Evolutionary conservation across 1,284 basidiomycete genomes (phyloP).

Genomic region (Naganishia sp.): DNA sequence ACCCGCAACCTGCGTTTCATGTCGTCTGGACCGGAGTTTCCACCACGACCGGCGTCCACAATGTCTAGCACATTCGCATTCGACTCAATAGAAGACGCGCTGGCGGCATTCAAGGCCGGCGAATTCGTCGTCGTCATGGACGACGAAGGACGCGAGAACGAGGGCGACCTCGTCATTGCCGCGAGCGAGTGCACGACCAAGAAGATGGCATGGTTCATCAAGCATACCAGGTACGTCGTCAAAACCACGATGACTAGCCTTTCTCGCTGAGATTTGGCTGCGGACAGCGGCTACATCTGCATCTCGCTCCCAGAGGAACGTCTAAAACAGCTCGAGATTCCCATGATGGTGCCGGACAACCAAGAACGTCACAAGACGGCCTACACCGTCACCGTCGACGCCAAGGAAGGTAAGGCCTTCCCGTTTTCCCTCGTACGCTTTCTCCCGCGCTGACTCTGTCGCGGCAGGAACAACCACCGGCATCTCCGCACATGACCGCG

Average conservation of each 20-base stretch:
- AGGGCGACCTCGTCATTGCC: constrained; percentile 88
- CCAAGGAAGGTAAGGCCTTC: constrained; percentile 68
- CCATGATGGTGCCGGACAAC: constrained; percentile 90
- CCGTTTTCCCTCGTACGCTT: constrained; percentile 7
- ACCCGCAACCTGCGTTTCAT: not conserved
- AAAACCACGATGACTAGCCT: not conserved
- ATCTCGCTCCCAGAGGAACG: constrained; percentile 76
- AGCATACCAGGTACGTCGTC: constrained; percentile 76
- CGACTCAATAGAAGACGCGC: constrained; percentile 75
- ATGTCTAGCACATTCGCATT: constrained; percentile 51
- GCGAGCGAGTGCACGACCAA: constrained; percentile 80
- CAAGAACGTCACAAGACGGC: constrained; percentile 91
- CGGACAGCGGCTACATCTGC: constrained; percentile 86
- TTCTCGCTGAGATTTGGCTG: not conserved
- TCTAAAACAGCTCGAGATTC: constrained; percentile 78
- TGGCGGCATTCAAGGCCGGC: constrained; percentile 74
- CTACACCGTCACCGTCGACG: constrained; percentile 95
- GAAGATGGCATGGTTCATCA: constrained; percentile 99
- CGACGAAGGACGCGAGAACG: constrained; percentile 89
- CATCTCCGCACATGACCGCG: constrained; percentile 93
- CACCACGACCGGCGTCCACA: not conserved
- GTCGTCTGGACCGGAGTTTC: not conserved
- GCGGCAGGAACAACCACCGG: constrained; percentile 82
- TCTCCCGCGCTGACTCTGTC: constrained; percentile 3
- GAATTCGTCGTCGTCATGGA: constrained; percentile 96